Evolutionary conservation across 257 asterid genomes (phyloP), one percentile per base, ranked within the genome.

Genomic region (Solanum arcanum): DNA sequence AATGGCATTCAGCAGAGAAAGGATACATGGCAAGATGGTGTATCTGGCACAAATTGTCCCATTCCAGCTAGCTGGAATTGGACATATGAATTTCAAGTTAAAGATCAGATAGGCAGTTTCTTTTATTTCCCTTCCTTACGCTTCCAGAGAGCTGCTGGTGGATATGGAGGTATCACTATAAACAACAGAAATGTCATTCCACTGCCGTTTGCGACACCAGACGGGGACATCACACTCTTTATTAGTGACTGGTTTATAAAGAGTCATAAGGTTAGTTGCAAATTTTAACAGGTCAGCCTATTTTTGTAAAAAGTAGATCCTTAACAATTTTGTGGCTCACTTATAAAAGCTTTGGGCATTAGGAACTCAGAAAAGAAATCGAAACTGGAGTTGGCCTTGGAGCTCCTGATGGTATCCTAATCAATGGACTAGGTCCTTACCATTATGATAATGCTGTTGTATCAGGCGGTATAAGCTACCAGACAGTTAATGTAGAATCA

Each of bases 21-120:
- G 87, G 94, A 94, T 88, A 93, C 98, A 12, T 96, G 98, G 98
- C 98, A 96, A 90, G 99, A 96, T 90, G 99, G 99, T 64, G 98
- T 96, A 85, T 91, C 94, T 15, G 99, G 99, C 62, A 96, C 98
- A 29, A 96, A 94, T 90, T 96, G 99, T 87, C 98, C 99, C 42
- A 95, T 96, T 81, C 99, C 98, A 27, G 91, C 95, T 39, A 97
- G 99, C 77, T 95, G 98, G 98, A 96, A 96, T 85, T 96, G 99
- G 99, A 96, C 99, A 3, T 96, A 96, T 90, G 93, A 94, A 89
- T 96, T 96, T 94, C 98, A 96, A 86, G 98, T 95, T 86, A 96
- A 96, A 91, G 98, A 96, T 86, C 99, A 96, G 92, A 95, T 96
- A 86, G 99, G 99, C 72, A 96, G 98, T 88, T 96, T 95, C 98